Evolutionary conservation across 2,329 filamentous ascomycete genomes (phyloP), one percentile per base, ranked within the genome.

Genomic region (Pseudogymnoascus sp.): DNA sequence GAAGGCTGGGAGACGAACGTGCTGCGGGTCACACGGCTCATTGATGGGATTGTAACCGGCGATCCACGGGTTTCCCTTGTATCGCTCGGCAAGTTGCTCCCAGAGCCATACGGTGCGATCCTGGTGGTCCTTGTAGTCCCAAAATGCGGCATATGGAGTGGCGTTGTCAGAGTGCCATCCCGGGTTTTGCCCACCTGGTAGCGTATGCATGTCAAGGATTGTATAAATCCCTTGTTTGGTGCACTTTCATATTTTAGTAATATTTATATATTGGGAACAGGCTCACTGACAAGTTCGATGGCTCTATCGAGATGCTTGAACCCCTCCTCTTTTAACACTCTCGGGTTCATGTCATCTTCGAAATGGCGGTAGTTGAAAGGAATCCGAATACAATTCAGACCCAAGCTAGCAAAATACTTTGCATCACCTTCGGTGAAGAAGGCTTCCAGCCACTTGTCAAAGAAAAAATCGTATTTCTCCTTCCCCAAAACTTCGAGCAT

Each of bases 391-490:
- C 80, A 84, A 68, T 84, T 85, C 31, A 85, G 71, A 0, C 80
- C 80, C 2, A 83, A 69, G 0, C 74, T 78, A 1, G 80, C 77
- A 66, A 83, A 82, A 71, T 82, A 84, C 26, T 78, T 76, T 11
- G 83, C 83, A 62, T 85, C 83, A 1, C 75, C 74, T 10, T 82
- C 80, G 2, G 79, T 80, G 72, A 84, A 85, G 75, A 83, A 84
- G 66, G 83, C 79, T 61, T 83, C 75, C 0, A 83, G 72, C 66
- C 79, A 80, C 63, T 77, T 77, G 65, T 83, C 80, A 66, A 85
- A 84, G 73, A 85, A 84, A 73, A 78, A 84, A 7, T 83, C 75
- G 61, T 80, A 79, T 66, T 82, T 83, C 58, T 83, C 77, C 55
- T 76, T 67, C 1, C 83, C 83, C 0, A 85, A 73, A 0, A 80